Conservation (phyloP, 805 yeast species). For the Hanseniaspora pseudoguilliermondii region DNA sequence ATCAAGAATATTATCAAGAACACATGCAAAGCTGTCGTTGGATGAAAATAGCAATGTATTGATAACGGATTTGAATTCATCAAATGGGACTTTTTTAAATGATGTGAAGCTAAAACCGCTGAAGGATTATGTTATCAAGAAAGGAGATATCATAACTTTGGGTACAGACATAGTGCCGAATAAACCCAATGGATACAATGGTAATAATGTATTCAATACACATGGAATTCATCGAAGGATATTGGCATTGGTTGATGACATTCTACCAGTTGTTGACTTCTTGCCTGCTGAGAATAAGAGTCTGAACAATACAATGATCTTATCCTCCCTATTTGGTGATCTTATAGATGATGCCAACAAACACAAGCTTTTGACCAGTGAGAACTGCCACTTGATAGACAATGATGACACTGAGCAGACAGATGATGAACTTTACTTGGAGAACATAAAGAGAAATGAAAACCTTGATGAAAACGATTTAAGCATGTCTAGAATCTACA, state of each 20-base stretch:
- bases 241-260: constrained; percentile 65
- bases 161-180: constrained; percentile 65
- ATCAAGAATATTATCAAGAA: constrained; percentile 81
- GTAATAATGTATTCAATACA: constrained; percentile 25
- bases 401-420: constrained; percentile 14
- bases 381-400: constrained; percentile 31
- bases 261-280: constrained; percentile 30
- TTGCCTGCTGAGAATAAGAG: constrained; percentile 9
- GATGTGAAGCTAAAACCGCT: constrained; percentile 45
- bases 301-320: constrained; percentile 14
- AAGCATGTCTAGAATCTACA: constrained; percentile 15
- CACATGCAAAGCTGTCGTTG: constrained; percentile 82
- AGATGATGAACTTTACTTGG: constrained; percentile 11
- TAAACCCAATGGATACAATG: constrained; percentile 24
- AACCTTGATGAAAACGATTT: neutral
- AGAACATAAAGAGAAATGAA: constrained; percentile 5
- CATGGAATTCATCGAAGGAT: constrained; percentile 69
- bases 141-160: constrained; percentile 80
- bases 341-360: constrained; percentile 36
- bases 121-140: constrained; percentile 45
- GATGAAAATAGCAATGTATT: constrained; percentile 49
- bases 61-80: constrained; percentile 75
- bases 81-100: constrained; percentile 90
- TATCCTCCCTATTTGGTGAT: constrained; percentile 47
- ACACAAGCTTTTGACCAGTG: constrained; percentile 37